A percentile compares a stretch with the other conserved stretches of the same genome.
Evolutionary conservation across 345 rosid species (phyloP).

Genomic region (Firmiana major): DNA sequence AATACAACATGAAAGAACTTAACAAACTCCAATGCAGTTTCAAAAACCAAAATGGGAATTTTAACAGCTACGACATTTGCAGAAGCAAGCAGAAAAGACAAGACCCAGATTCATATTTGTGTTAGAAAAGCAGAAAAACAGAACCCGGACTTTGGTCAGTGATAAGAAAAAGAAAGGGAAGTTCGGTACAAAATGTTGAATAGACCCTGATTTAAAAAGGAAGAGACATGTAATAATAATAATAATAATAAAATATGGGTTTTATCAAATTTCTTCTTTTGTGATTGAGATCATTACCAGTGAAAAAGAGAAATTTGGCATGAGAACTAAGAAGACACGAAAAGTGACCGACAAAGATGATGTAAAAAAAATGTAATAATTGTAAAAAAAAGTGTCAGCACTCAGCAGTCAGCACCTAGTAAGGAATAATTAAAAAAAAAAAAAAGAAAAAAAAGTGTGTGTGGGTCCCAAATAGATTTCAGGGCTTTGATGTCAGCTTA

Average conservation of each 20-base stretch:
- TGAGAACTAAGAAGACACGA: not conserved
- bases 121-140: not conserved
- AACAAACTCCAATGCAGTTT: constrained; percentile 6
- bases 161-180: not conserved
- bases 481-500: not conserved
- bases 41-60: not conserved
- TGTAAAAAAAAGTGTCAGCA: not conserved
- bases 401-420: too few species aligned
- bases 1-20: not conserved
- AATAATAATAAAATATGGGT: too few species aligned
- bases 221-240: too few species aligned
- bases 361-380: not conserved
- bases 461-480: not conserved
- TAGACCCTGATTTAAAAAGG: too few species aligned
- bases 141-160: not conserved
- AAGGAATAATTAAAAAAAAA: not conserved
- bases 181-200: not conserved
- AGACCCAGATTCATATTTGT: not conserved
- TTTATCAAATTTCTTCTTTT: not conserved
- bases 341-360: constrained; percentile 7
- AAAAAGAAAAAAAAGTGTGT: not conserved
- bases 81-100: constrained; percentile 2
- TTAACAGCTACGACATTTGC: not conserved
- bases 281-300: not conserved
- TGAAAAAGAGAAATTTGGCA: not conserved